Percentiles rank a stretch among this genome's conserved stretches.
Conservation (phyloP, 768 basidiomycete species). For the Tulasnella sp. region DNA sequence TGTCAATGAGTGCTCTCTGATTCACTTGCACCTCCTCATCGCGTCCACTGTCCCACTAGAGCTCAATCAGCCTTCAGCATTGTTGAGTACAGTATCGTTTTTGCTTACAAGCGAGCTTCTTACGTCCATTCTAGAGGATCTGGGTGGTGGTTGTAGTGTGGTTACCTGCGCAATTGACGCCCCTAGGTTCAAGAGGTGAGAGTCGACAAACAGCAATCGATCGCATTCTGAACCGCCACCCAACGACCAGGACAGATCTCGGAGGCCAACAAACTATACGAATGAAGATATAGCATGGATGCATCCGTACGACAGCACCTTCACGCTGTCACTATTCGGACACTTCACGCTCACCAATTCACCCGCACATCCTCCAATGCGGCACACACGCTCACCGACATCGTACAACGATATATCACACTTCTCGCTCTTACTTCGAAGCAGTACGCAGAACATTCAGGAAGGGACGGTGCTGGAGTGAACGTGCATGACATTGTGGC, state of each 20-base stretch:
- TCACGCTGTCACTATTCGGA: constrained; percentile 26
- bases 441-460: constrained; percentile 64
- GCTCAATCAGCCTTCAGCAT: neutral
- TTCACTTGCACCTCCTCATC: constrained; percentile 60
- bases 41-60: constrained; percentile 21
- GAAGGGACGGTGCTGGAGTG: constrained; percentile 38
- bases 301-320: constrained; percentile 13
- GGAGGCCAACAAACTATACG: too few species aligned
- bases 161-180: too few species aligned
- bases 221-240: too few species aligned
- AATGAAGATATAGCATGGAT: constrained; percentile 2
- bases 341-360: constrained; percentile 68
- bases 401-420: constrained; percentile 61
- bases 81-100: neutral
- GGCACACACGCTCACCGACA: constrained; percentile 55
- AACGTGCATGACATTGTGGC: constrained; percentile 48
- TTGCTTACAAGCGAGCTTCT: neutral
- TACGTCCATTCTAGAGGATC: neutral
- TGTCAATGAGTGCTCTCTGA: constrained; percentile 93
- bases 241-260: too few species aligned
- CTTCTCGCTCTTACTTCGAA: constrained; percentile 56
- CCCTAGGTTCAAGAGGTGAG: too few species aligned
- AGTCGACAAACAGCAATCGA: too few species aligned
- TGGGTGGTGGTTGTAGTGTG: neutral
- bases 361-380: constrained; percentile 66